Evolutionary conservation across 257 asterid genomes (phyloP), one percentile per base, ranked within the genome.

Genomic region (Plectranthus barbatus): DNA sequence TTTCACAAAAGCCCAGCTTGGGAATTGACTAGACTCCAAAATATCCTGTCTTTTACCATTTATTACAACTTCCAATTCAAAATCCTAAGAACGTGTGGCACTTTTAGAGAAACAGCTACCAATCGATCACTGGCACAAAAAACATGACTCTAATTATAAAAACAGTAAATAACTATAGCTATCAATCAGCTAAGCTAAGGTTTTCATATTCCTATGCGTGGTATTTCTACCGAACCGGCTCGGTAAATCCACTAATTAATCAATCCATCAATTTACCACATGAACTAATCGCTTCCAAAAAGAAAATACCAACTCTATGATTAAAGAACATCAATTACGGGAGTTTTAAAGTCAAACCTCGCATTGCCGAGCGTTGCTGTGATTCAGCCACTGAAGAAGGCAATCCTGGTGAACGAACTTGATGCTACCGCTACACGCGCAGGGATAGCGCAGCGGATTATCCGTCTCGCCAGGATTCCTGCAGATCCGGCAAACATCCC

Each of bases 361-460:
- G 93, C 98, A 92, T 41, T 88, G 95, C 54, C 97, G 90, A 69
- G 98, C 95, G 83, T 92, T 92, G 70, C 98, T 88, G 63, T 92
- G 98, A 82, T 83, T 92, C 44, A 92, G 97, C 98, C 98, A 92
- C 86, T 88, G 98, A 59, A 92, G 93, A 45, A 92, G 90, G 75
- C 98, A 92, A 61, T 92, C 97, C 79, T 89, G 97, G 64, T 92
- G 98, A 62, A 92, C 98, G 69, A 78, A 92, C 71, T 92, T 92
- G 69, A 92, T 92, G 70, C 98, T 92, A 13, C 98, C 98, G 79
- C 97, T 92, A 73, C 97, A 92, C 10, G 97, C 97, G 79, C 98
- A 92, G 14, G 98, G 98, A 57, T 89, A 89, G 20, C 84, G 86
- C 70, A 92, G 81, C 56, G 95, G 97, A 78, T 92, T 92, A 61